phyloP scores from a whole-genome alignment of 306 rosid genomes.

The Vigna trinervia region DNA sequence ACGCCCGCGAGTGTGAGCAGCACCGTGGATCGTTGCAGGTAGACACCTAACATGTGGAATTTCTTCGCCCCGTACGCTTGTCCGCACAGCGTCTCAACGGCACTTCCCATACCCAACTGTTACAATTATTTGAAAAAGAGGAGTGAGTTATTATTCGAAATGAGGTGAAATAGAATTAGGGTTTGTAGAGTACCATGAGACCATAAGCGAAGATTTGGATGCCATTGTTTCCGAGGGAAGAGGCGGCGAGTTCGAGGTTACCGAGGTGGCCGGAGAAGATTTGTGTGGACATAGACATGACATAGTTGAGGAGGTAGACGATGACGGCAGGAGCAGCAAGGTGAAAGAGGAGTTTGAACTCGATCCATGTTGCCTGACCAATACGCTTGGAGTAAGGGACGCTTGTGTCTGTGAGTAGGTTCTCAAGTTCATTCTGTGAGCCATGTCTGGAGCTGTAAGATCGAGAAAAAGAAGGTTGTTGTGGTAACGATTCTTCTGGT shows the following conservation, averaged over 20 bases:
- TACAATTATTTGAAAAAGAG: not conserved
- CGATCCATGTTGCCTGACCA: constrained; percentile 60
- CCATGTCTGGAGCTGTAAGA: constrained; percentile 39
- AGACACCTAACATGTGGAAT: constrained; percentile 74
- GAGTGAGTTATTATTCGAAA: too few species aligned
- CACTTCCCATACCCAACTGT: constrained; percentile 94
- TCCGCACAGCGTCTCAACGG: constrained; percentile 86
- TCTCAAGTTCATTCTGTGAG: constrained; percentile 59
- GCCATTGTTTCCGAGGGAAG: constrained; percentile 81
- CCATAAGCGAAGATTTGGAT: constrained; percentile 80
- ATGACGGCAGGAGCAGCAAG: constrained; percentile 73
- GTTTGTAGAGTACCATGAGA: constrained; percentile 53
- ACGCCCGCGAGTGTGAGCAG: constrained; percentile 53
- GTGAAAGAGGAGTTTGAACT: constrained; percentile 54
- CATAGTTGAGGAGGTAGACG: constrained; percentile 65
- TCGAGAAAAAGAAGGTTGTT: not conserved
- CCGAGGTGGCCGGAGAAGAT: constrained; percentile 77
- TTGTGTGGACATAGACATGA: constrained; percentile 77
- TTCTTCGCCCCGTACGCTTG: constrained; percentile 81
- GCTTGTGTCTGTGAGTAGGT: constrained; percentile 54
- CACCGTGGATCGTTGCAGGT: constrained; percentile 73
- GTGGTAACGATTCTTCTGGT: not conserved
- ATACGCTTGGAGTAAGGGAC: constrained; percentile 41
- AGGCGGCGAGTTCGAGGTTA: constrained; percentile 73
- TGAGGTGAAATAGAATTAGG: too few species aligned